phyloP scores from a whole-genome alignment of 2,329 filamentous ascomycete species.

The Colletotrichum spinosum region DNA sequence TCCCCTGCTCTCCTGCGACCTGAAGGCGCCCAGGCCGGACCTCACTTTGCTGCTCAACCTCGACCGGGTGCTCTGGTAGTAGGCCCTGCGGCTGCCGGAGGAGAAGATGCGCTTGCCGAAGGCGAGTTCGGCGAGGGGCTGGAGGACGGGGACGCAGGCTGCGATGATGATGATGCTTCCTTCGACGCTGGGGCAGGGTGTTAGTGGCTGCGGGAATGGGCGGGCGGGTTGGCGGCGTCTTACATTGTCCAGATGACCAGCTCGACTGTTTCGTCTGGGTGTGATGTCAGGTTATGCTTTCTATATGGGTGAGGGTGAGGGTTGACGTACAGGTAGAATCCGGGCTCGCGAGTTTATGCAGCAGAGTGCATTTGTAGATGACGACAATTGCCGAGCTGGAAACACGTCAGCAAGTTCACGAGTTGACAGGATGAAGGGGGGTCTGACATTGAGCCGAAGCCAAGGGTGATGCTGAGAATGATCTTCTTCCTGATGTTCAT shows the following conservation, averaged over 20 bases:
- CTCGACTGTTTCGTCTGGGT: constrained; percentile 50
- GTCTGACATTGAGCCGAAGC: constrained; percentile 52
- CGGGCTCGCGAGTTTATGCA: constrained; percentile 43
- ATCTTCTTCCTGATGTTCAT: constrained; percentile 55
- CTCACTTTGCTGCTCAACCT: not conserved
- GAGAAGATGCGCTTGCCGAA: constrained; percentile 31
- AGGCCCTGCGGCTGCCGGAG: constrained; percentile 5
- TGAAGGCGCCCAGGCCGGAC: not conserved
- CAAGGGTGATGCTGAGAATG: constrained; percentile 50
- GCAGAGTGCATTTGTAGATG: constrained; percentile 50
- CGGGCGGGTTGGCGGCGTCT: constrained; percentile 13
- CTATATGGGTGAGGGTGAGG: rapidly evolving
- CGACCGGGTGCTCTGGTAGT: constrained; percentile 1
- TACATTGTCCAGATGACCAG: constrained; percentile 60
- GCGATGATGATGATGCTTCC: constrained; percentile 50
- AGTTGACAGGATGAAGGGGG: not conserved
- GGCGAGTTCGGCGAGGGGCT: constrained; percentile 41
- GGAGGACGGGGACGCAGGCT: constrained; percentile 48
- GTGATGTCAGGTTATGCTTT: not conserved
- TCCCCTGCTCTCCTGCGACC: not conserved
- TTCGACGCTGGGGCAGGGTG: constrained; percentile 42
- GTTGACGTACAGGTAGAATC: constrained; percentile 41
- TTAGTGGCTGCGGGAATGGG: rapidly evolving
- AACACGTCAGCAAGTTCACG: not conserved
- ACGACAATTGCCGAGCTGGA: constrained; percentile 42